These are phyloP conservation scores for Colletotrichum phormii DNA, from an alignment of 2,329 filamentous ascomycete species.

Conservation along the genomic window DNA sequence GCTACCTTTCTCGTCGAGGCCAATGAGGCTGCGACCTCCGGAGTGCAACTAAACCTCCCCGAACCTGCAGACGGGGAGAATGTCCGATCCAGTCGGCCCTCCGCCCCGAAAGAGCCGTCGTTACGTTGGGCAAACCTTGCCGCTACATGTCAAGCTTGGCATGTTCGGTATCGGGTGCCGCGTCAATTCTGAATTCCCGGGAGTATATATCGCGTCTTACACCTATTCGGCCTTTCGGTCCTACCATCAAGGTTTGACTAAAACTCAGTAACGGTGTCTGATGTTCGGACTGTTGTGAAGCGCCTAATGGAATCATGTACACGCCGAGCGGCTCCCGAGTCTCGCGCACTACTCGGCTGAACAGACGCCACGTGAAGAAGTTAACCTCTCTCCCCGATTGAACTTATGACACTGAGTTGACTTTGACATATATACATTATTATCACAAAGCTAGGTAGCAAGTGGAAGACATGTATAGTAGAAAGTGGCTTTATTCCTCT, in stretches of 20 bases:
- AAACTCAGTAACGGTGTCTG: background rate
- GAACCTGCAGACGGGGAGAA: background rate
- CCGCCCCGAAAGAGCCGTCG: background rate
- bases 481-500: too few relatives aligned
- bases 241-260: background rate
- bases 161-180: background rate
- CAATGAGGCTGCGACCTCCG: background rate
- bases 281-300: background rate
- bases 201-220: background rate
- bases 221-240: background rate
- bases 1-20: background rate
- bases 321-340: background rate
- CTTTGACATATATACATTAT: background rate
- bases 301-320: background rate
- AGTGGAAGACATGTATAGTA: too few relatives aligned
- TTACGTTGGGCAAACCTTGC: slow-evolving; percentile 1
- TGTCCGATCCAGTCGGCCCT: background rate
- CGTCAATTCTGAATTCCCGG: background rate
- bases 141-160: background rate
- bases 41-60: background rate
- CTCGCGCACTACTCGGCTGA: background rate
- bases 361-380: background rate
- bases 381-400: background rate
- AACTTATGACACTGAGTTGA: background rate
- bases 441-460: too few relatives aligned